Base-by-base conservation (phyloP, 2,329 filamentous ascomycete species). In the Diaporthe sp. region DNA sequence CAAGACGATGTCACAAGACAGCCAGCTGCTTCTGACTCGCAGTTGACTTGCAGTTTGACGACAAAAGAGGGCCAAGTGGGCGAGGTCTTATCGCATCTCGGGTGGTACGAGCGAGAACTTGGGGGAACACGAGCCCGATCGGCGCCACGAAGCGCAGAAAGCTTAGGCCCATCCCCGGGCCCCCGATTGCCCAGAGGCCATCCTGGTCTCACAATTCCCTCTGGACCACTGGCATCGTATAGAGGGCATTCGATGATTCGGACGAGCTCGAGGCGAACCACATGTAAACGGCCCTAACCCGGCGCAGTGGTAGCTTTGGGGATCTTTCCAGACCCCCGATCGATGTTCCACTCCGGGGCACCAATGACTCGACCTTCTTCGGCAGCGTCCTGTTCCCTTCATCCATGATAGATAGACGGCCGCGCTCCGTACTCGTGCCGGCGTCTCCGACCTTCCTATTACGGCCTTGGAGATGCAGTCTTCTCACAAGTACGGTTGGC, bases 51-150 rank as follows among this genome's bases (percentile, higher is more conserved):
- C 58, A 28, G n/a, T 40, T 30, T 25, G 38, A 28, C 58, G 40
- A 45, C 1, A 28, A 0, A 55, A 28, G 33, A 33, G 47, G 10
- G 17, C 38, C 60, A 45, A 15, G 40, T 12, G 40, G 60, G 12
- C 9, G 12, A 8, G 25, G n/a, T 47, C 17, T 9, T 64, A 33
- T 64, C 60, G n/a, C 60, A 15, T 45, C 60, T 25, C 28, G 1
- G 28, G 40, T 66, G 60, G 28, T 17, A 35, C 60, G 28, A 47
- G n/a, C 17, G 40, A 66, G 28, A 10, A 33, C 60, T 66, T 66
- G 60, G 60, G 40, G 40, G n/a, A 47, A 66, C 60, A 47, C 60
- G 60, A 66, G 60, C 60, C 12, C 60, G 40, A 47, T 66, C 60
- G 40, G 42, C 60, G 60, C 60, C 47, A 64, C 28, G 2, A 47